Evolutionary conservation across 805 yeast genomes (phyloP), one percentile per base, ranked within the genome.

Genomic region (Cephaloascus albidus): DNA sequence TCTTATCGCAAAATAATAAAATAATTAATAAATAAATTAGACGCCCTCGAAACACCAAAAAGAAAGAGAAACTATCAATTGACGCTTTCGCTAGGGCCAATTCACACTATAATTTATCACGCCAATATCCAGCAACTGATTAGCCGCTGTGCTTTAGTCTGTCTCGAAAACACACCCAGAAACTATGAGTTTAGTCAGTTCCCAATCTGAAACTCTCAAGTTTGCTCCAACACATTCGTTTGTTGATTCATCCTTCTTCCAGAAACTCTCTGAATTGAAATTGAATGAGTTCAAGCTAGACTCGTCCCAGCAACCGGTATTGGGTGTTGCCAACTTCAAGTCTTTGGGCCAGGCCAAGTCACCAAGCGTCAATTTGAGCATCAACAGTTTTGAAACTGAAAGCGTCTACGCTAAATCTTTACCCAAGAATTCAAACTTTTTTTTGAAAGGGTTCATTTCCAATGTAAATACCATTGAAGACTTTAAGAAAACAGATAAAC

Each of bases 401-500:
- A 36, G 36, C 4, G 42, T 15, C 2, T 48, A 45, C 16, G 36
- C 30, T 5, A 17, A 44, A 5, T 41, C 37, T 12, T 27, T 49
- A 17, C 37, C 39, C 16, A 27, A 16, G 27, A 39, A 43, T 10
- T 40, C 52, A 28, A 46, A 46, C 40, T 44, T 61, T 32, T 39
- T 47, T 10, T 40, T 58, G 0, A 41, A 52, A 1, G 80, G 78
- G 0, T 43, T 41, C 12, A 36, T 74, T 14, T 42, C 60, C 35
- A 88, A 88, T 54, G 74, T 78, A 36, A 93, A 93, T 58, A 86
- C 96, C 0, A 65, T 88, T 27, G 96, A 90, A 47, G 88, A 85
- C 45, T 93, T 93, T 61, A 86, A 82, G 51, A 57, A 57, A 16
- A 48, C 76, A 0, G 82, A 86, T 51, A 93, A 90, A 58, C 65